phyloP scores from a whole-genome alignment of 768 basidiomycete genomes.

The Hydnomerulius pinastri region DNA sequence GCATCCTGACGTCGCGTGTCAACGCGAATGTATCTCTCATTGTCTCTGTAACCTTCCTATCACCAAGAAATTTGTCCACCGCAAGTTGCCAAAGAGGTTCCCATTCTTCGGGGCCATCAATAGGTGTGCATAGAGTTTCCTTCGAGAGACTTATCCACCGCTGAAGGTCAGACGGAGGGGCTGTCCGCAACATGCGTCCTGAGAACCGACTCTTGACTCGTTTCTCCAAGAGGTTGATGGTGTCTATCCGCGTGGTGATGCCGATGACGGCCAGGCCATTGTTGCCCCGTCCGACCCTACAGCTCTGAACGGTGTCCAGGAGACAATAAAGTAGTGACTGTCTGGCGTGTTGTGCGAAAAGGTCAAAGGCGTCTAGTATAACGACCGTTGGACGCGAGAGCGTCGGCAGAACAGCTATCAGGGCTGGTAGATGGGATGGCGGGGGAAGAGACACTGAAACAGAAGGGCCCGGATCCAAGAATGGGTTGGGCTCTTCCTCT shows the following conservation, averaged over 20 bases:
- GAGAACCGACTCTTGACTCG: constrained; percentile 98
- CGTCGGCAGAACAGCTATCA: constrained; percentile 78
- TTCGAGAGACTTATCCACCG: constrained; percentile 55
- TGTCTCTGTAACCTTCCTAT: constrained; percentile 44
- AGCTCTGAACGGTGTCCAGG: constrained; percentile 90
- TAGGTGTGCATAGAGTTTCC: constrained; percentile 39
- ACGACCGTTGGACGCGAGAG: constrained; percentile 80
- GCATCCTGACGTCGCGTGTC: constrained; percentile 57
- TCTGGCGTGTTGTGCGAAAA: constrained; percentile 88
- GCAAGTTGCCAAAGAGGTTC: constrained; percentile 52
- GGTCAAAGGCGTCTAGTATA: constrained; percentile 89
- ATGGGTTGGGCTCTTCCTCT: constrained; percentile 50
- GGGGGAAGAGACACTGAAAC: constrained; percentile 52
- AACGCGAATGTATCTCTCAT: constrained; percentile 64
- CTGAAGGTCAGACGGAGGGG: constrained; percentile 52
- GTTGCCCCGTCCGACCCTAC: constrained; percentile 56
- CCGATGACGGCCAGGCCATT: constrained; percentile 87
- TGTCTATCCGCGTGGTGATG: constrained; percentile 83
- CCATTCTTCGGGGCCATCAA: constrained; percentile 53
- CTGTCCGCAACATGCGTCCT: constrained; percentile 81
- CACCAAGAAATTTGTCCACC: constrained; percentile 58
- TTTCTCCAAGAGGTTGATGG: constrained; percentile 89
- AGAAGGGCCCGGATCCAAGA: constrained; percentile 40
- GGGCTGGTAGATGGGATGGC: constrained; percentile 67
- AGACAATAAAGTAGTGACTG: constrained; percentile 95